phyloP scores from a whole-genome alignment of 768 basidiomycete species.

The Mycena vulgaris region DNA sequence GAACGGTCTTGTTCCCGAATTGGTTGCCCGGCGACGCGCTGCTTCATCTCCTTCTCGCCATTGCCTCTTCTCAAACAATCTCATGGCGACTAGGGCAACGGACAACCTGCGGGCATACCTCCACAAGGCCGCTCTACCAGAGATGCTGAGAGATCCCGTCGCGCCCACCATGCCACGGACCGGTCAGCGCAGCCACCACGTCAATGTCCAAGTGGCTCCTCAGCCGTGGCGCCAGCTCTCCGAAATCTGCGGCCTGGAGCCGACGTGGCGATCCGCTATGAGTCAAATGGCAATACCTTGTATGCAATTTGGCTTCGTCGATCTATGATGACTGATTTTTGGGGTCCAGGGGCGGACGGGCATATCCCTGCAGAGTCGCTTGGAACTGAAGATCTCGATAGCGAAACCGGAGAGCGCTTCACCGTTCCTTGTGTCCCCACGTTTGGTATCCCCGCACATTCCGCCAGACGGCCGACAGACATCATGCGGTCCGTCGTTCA shows the following conservation, averaged over 20 bases:
- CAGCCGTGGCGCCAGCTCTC: conserved; percentile 22
- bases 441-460: conserved; percentile 12
- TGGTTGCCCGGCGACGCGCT: too few relatives aligned
- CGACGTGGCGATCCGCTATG: background rate
- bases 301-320: background rate
- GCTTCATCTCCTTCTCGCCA: too few relatives aligned
- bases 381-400: conserved; percentile 5
- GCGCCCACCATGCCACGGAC: conserved; percentile 15
- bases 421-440: conserved; percentile 22
- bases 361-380: conserved; percentile 3
- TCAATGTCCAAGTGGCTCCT: conserved; percentile 3
- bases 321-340: background rate
- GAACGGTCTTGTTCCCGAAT: too few relatives aligned
- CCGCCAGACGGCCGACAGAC: conserved; percentile 17
- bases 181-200: conserved; percentile 17
- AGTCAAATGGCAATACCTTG: conserved; percentile 4
- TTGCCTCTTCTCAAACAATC: too few relatives aligned
- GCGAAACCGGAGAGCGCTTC: conserved; percentile 16
- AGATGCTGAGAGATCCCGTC: conserved; percentile 6
- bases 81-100: conserved; percentile 16
- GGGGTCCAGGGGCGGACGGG: conserved; percentile 6
- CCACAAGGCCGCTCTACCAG: conserved; percentile 16
- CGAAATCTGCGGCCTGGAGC: background rate
- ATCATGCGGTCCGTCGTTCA: conserved; percentile 12
- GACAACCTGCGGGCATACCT: conserved; percentile 26